Base-by-base conservation (phyloP, 2,329 filamentous ascomycete species). In the Ilyonectria robusta region DNA sequence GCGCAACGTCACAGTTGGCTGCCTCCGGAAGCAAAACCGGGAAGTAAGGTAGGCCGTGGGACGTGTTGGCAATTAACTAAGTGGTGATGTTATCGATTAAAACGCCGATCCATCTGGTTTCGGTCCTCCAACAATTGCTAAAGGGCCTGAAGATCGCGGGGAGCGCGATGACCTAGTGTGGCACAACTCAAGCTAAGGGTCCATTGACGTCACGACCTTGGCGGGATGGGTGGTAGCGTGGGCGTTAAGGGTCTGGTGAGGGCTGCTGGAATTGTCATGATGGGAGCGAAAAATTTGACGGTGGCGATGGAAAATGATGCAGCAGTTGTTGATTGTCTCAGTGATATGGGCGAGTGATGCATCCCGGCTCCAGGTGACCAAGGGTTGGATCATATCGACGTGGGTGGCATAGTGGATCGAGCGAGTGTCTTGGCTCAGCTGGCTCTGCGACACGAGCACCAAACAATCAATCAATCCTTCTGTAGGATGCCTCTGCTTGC, bases 141-240 rank as follows among this genome's bases (percentile, higher is more conserved):
- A 42, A 15, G 40, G 40, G 40, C 40, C 40, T n/a, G n/a, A 42
- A n/a, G n/a, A n/a, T n/a, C 40, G 40, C 17, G 40, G 40, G n/a
- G n/a, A 15, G 15, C 40, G 15, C 8, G 40, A n/a, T 17, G 37
- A 5, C n/a, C n/a, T 53, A 35, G 50, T 58, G 55, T 31, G 40
- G 17, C 42, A 47, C 64, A 53, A 40, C 6, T 29, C 11, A 53
- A 35, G 50, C 50, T 53, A 53, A 59, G 47, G 31, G 29, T 26
- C 57, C 53, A 23, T 65, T 73, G 71, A 73, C 71, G 71, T 73
- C 71, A 73, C 63, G 48, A 53, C 46, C 15, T 44, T 21, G 26
- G 3, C 26, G 29, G 17, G 48, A 51, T 33, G 29, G 26, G 21
- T 29, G 48, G 48, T 33, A 23, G 48, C 48, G 48, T 17, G 29